Evolutionary conservation across 169 alveolate genomes (phyloP), one percentile per base, ranked within the genome.

Genomic region (Eimeria falciformis): DNA sequence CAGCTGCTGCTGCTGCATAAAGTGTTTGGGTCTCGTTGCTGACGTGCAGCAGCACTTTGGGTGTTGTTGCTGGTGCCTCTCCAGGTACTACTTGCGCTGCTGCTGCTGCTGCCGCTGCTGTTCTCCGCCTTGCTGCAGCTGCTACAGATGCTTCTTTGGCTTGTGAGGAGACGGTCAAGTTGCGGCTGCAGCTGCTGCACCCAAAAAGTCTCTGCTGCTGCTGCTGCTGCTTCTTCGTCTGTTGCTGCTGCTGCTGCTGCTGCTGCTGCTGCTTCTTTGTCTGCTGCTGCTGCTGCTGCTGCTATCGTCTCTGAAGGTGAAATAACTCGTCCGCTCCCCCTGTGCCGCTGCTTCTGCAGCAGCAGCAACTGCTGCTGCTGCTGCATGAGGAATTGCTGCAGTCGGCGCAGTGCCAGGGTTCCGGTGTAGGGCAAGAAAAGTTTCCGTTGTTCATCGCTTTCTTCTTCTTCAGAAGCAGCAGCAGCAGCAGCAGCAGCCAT

Each of bases 21-120:
- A n/a, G n/a, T n/a, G n/a, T n/a, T n/a, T n/a, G n/a, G n/a, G n/a
- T n/a, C n/a, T n/a, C n/a, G n/a, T n/a, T 21, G 27, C 21, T 58
- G 71, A 5, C 71, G 9, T 58, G 7, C 62, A 21, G 62, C 84
- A 21, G 43, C 45, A 12, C 27, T 33, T 68, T 33, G 79, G 23
- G 75, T 43, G 12, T 43, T 68, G 14, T 55, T 77, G 86, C 86
- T 43, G 40, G 27, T 77, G 68, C 86, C 46, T 23, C 68, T 21
- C 37, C 37, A 25, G 66, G 47, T 18, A 12, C 23, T 3, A 5
- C 25, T 29, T 45, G 40, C 18, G 56, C 58, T 17, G 62, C 68
- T 77, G 66, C 86, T 77, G 86, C 45, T 77, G 62, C 66, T 77
- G 86, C 86, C n/a, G 56, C 43, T 21, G 84, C 6, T 77, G 86